A percentile compares a stretch with the other conserved stretches of the same genome.
phyloP scores from a whole-genome alignment of 1,284 basidiomycete species.

The Ceratobasidium papillatum region DNA sequence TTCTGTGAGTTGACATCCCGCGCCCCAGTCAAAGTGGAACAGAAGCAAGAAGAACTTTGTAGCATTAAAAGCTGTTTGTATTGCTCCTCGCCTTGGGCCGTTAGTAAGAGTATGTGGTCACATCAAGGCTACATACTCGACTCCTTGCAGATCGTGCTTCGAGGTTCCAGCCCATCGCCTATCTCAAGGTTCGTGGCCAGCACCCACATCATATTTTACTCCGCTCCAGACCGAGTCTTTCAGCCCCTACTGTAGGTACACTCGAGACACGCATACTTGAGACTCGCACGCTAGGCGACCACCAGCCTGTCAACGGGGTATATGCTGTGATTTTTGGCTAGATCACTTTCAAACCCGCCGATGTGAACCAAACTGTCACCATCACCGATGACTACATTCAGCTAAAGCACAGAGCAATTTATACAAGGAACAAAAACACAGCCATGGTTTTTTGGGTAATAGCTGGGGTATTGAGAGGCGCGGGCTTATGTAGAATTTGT shows the following conservation, averaged over 20 bases:
- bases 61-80: too few relatives aligned
- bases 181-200: slow-evolving; percentile 49
- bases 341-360: slow-evolving; percentile 76
- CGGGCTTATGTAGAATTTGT: not conserved
- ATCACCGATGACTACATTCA: slow-evolving; percentile 87
- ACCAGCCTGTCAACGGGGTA: slow-evolving; percentile 83
- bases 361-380: slow-evolving; percentile 86
- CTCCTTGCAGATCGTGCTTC: too few relatives aligned
- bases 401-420: slow-evolving; percentile 60
- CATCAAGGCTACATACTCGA: too few relatives aligned
- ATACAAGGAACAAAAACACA: slow-evolving; percentile 66
- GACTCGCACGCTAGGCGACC: slow-evolving; percentile 70
- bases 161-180: too few relatives aligned
- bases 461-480: not conserved
- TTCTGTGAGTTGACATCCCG: too few relatives aligned
- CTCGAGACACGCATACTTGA: slow-evolving; percentile 75
- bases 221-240: slow-evolving; percentile 59
- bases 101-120: too few relatives aligned
- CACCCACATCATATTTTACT: slow-evolving; percentile 68
- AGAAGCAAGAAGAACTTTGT: too few relatives aligned
- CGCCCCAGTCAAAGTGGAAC: too few relatives aligned
- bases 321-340: slow-evolving; percentile 72
- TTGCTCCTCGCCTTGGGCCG: too few relatives aligned
- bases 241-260: slow-evolving; percentile 82
- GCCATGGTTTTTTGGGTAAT: not conserved